Conservation (phyloP, 768 basidiomycete species). For the Hypholoma sublateritium region DNA sequence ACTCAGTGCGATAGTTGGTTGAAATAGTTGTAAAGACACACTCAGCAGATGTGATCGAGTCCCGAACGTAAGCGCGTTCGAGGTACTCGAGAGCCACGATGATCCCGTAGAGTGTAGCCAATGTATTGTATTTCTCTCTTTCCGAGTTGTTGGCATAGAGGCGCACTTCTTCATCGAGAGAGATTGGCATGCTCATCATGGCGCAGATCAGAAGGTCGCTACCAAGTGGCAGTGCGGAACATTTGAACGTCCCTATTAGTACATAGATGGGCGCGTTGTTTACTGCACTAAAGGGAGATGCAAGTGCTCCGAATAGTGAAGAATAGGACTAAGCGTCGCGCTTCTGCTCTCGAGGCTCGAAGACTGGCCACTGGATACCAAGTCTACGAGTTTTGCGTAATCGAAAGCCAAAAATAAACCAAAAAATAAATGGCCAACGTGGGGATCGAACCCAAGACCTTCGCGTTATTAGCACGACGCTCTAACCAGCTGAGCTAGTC, state of each 20-base stretch:
- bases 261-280: too few relatives aligned
- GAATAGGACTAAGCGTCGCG: too few relatives aligned
- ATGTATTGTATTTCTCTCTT: slow-evolving; percentile 82
- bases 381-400: not conserved
- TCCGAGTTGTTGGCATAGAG: slow-evolving; percentile 87
- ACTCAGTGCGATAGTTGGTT: slow-evolving; percentile 22
- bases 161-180: slow-evolving; percentile 89
- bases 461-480: slow-evolving; percentile 87
- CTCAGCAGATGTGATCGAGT: slow-evolving; percentile 89
- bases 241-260: too few relatives aligned
- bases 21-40: slow-evolving; percentile 42
- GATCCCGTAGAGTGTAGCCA: slow-evolving; percentile 90
- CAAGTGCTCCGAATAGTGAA: too few relatives aligned
- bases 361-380: too few relatives aligned
- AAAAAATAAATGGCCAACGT: slow-evolving; percentile 54
- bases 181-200: slow-evolving; percentile 18
- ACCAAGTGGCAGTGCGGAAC: not conserved
- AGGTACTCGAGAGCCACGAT: slow-evolving; percentile 92
- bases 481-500: slow-evolving; percentile 95
- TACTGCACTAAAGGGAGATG: too few relatives aligned
- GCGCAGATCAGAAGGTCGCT: not conserved
- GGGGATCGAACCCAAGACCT: slow-evolving; percentile 84
- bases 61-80: slow-evolving; percentile 93
- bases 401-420: not conserved
- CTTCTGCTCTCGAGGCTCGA: too few relatives aligned